Conservation (phyloP, 768 basidiomycete genomes). For the Russula emetica region DNA sequence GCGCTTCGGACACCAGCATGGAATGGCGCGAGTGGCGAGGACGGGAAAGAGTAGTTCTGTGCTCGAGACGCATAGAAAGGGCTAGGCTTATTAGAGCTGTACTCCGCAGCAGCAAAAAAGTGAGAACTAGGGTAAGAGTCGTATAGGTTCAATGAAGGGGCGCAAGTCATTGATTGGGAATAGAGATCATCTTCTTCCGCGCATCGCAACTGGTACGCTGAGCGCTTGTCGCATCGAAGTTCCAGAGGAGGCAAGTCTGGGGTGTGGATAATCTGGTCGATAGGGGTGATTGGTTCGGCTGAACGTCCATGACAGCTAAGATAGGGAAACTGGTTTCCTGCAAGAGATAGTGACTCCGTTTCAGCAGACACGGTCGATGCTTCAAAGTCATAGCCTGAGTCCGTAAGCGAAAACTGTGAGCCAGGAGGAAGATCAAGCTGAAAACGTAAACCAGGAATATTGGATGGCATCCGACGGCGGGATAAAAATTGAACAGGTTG, state of each 20-base stretch:
- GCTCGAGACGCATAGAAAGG: conserved; percentile 18
- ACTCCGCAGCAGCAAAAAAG: background rate
- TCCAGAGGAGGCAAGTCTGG: conserved; percentile 32
- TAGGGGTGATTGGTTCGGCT: conserved; percentile 28
- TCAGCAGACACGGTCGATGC: conserved; percentile 8
- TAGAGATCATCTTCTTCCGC: conserved; percentile 10
- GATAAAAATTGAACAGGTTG: conserved; percentile 32
- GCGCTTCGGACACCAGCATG: background rate
- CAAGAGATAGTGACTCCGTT: conserved; percentile 12
- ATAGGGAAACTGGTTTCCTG: conserved; percentile 11
- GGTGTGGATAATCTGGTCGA: conserved; percentile 34
- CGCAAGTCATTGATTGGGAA: conserved; percentile 6
- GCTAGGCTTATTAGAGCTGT: conserved; percentile 10
- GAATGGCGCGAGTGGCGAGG: conserved; percentile 19
- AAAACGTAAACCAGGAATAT: conserved; percentile 30
- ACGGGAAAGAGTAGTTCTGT: conserved; percentile 19
- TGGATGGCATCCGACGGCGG: conserved; percentile 35
- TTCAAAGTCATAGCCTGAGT: conserved; percentile 24
- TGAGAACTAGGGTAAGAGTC: conserved; percentile 3
- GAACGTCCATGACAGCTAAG: conserved; percentile 10
- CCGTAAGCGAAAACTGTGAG: conserved; percentile 22
- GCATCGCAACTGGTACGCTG: conserved; percentile 2
- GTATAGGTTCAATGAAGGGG: conserved; percentile 1
- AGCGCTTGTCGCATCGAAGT: conserved; percentile 24
- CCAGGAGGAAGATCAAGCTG: conserved; percentile 29